Evolutionary conservation across 306 rosid species (phyloP).

Genomic region (Phaseolus lunatus): DNA sequence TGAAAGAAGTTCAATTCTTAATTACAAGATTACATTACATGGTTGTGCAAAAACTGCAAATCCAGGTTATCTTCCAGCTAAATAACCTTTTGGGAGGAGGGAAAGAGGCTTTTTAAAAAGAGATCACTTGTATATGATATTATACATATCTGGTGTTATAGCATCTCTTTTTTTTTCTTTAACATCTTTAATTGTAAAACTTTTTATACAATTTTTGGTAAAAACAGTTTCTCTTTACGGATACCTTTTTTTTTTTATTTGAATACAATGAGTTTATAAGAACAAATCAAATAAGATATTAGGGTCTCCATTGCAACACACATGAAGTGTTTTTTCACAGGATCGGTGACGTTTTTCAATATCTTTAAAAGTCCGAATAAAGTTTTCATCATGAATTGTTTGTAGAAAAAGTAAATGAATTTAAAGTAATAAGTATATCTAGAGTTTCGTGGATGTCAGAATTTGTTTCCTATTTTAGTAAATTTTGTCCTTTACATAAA

Average conservation of each 20-base stretch:
- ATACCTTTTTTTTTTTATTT: not conserved
- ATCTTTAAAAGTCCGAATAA: not conserved
- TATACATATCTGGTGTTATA: not conserved
- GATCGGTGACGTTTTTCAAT: not conserved
- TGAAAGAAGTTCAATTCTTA: not conserved
- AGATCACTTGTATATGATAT: not conserved
- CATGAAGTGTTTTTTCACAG: not conserved
- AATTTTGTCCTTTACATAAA: slow-evolving; percentile 13
- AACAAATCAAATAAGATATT: slow-evolving; percentile 4
- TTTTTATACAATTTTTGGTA: not conserved
- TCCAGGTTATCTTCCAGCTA: not conserved
- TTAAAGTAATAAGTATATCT: not conserved
- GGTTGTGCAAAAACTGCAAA: slow-evolving; percentile 1
- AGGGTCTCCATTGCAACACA: slow-evolving; percentile 36
- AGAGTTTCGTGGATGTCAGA: not conserved
- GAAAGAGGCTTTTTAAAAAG: not conserved
- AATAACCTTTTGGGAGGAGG: not conserved
- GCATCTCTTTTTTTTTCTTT: not conserved
- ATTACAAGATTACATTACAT: not conserved
- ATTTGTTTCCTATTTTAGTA: slow-evolving; percentile 19
- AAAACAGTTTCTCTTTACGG: not conserved
- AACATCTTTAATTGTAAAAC: not conserved
- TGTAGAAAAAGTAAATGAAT: not conserved
- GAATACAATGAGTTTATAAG: not conserved
- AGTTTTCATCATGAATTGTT: not conserved